Evolutionary conservation across 352 stramenopile genomes (phyloP).

Genomic region (Halophytophthora batemanensis): DNA sequence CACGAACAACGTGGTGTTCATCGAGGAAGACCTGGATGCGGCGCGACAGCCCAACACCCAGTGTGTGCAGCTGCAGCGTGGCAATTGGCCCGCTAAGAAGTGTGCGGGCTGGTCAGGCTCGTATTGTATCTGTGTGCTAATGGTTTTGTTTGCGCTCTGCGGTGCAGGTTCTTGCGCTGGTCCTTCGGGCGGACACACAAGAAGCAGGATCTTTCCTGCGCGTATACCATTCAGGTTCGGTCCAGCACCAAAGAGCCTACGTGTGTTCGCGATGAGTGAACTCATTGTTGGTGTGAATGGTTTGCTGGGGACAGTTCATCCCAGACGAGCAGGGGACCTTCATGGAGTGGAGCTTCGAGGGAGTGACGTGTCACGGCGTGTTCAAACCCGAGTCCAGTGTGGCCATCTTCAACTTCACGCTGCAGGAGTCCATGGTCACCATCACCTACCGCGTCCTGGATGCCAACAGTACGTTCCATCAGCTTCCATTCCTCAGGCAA

Average conservation of each 20-base stretch:
- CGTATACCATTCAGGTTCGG: slow-evolving; percentile 75
- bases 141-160: background rate
- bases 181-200: slow-evolving; percentile 73
- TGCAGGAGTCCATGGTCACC: slow-evolving; percentile 82
- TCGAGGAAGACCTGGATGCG: slow-evolving; percentile 70
- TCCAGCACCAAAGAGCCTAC: background rate
- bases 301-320: slow-evolving; percentile 52
- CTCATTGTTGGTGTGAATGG: slow-evolving; percentile 7
- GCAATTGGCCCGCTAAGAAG: no score
- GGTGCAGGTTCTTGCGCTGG: slow-evolving; percentile 70
- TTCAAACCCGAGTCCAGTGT: slow-evolving; percentile 81
- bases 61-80: slow-evolving; percentile 24
- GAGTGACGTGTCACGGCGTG: slow-evolving; percentile 76
- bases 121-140: background rate
- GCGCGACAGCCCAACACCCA: slow-evolving; percentile 71
- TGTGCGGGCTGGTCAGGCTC: no score
- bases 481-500: background rate
- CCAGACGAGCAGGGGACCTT: slow-evolving; percentile 73
- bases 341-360: slow-evolving; percentile 87
- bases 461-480: slow-evolving; percentile 55
- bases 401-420: slow-evolving; percentile 80
- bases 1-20: slow-evolving; percentile 80
- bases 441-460: slow-evolving; percentile 82
- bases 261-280: background rate
- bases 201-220: slow-evolving; percentile 64